These are phyloP conservation scores for Gossypium lobatum DNA, from an alignment of 441 rosid genomes.

Conservation along the genomic window DNA sequence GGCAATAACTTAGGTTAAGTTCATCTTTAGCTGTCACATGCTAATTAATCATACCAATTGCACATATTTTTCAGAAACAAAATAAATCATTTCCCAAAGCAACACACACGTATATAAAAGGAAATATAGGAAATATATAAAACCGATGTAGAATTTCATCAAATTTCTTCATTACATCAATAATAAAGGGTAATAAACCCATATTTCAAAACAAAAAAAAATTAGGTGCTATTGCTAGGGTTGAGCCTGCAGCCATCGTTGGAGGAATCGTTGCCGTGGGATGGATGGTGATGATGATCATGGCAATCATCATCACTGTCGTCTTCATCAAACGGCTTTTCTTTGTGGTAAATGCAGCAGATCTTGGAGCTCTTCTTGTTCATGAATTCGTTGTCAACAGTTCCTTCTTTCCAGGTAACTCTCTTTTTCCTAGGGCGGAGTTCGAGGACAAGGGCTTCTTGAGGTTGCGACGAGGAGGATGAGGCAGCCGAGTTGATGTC, in stretches of 20 bases:
- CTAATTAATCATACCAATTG: not conserved
- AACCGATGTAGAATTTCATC: conserved; percentile 4
- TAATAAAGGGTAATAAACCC: not conserved
- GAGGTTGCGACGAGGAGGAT: conserved; percentile 34
- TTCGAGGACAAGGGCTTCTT: conserved; percentile 52
- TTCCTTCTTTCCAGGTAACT: conserved; percentile 90
- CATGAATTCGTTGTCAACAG: conserved; percentile 93
- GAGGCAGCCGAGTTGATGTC: conserved; percentile 26
- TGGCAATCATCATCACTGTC: conserved; percentile 59
- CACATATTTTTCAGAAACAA: not conserved
- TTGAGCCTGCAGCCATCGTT: conserved; percentile 14
- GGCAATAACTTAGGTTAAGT: not conserved
- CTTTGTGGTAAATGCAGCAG: conserved; percentile 91
- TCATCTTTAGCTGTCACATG: not conserved
- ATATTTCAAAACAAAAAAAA: not conserved
- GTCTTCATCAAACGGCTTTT: conserved; percentile 85
- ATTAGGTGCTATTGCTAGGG: not conserved
- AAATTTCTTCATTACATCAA: not conserved
- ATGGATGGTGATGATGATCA: conserved; percentile 24
- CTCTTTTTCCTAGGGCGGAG: conserved; percentile 75
- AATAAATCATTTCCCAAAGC: not conserved
- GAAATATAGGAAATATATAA: not conserved
- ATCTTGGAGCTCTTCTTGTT: conserved; percentile 93
- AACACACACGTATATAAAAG: not conserved
- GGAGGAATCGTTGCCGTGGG: conserved; percentile 26